Percentiles rank a stretch among this genome's conserved stretches.
phyloP scores from a whole-genome alignment of 2,329 filamentous ascomycete genomes.

The Mycosphaerella arachidis region DNA sequence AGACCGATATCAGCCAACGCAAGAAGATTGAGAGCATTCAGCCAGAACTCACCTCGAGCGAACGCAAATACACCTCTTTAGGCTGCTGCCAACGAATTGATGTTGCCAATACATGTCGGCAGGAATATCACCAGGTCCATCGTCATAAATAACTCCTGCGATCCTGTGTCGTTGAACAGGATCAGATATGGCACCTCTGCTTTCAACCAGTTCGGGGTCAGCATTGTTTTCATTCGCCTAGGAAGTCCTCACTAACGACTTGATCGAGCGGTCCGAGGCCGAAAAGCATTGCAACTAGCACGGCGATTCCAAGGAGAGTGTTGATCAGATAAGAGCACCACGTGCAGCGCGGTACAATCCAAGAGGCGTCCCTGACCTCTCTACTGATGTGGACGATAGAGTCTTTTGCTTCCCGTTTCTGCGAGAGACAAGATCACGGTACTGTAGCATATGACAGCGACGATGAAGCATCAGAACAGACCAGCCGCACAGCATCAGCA shows the following conservation, averaged over 20 bases:
- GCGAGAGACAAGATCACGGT: conserved; percentile 20
- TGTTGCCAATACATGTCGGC: not conserved
- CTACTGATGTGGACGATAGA: conserved; percentile 11
- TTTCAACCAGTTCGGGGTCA: not conserved
- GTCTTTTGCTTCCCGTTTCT: conserved; percentile 14
- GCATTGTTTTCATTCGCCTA: too few species aligned
- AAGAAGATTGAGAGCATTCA: not conserved
- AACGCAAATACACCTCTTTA: not conserved
- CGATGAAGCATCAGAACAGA: conserved; percentile 15
- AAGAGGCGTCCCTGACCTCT: conserved; percentile 8
- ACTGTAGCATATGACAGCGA: conserved; percentile 14
- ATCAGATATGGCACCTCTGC: conserved; percentile 1
- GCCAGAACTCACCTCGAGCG: not conserved
- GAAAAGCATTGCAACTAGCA: conserved; percentile 2
- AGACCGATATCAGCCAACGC: not conserved
- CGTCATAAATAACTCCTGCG: not conserved
- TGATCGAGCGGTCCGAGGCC: conserved; percentile 2
- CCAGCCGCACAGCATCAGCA: not conserved
- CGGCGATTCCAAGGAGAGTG: not conserved
- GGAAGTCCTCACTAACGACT: not conserved
- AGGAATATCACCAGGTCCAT: conserved; percentile 2
- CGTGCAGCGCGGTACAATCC: conserved; percentile 24
- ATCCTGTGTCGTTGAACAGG: conserved; percentile 6
- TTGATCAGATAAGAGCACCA: conserved; percentile 11
- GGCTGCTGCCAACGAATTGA: not conserved